These are phyloP conservation scores for Ogataea naganishii DNA, from an alignment of 805 yeast species.

Conservation along the genomic window DNA sequence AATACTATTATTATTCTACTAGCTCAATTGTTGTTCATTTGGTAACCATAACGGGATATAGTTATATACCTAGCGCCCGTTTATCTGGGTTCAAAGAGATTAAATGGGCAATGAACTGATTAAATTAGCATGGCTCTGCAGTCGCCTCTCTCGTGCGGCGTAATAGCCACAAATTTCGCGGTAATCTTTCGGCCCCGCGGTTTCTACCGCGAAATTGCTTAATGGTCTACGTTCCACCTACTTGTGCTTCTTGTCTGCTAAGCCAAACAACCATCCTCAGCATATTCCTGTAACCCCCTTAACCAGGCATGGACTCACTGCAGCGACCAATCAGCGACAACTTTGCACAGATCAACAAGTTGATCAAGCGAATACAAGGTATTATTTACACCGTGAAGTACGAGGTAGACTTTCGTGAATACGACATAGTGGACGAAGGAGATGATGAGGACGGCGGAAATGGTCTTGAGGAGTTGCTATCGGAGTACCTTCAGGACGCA, in stretches of 20 bases:
- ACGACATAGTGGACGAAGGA: conserved; percentile 23
- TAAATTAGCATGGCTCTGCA: no score
- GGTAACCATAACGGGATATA: no score
- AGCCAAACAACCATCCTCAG: background rate
- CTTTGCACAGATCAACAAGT: background rate
- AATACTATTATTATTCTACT: no score
- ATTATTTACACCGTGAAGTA: conserved; percentile 34
- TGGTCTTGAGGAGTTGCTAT: conserved; percentile 22
- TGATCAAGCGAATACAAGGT: conserved; percentile 30
- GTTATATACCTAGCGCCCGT: no score
- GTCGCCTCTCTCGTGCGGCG: no score
- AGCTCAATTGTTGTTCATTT: no score
- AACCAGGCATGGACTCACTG: background rate
- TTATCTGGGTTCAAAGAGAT: no score
- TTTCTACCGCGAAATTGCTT: background rate
- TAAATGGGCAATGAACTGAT: no score
- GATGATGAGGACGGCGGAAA: conserved; percentile 28
- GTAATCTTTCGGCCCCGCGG: no score
- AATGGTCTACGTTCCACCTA: background rate
- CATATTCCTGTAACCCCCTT: no score
- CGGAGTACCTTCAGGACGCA: conserved; percentile 3
- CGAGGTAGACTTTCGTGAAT: conserved; percentile 29
- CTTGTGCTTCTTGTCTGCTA: background rate
- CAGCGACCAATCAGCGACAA: background rate
- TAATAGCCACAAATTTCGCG: no score